Evolutionary conservation across 805 yeast species (phyloP), one percentile per base, ranked within the genome.

Genomic region (Spathaspora hagerdaliae): DNA sequence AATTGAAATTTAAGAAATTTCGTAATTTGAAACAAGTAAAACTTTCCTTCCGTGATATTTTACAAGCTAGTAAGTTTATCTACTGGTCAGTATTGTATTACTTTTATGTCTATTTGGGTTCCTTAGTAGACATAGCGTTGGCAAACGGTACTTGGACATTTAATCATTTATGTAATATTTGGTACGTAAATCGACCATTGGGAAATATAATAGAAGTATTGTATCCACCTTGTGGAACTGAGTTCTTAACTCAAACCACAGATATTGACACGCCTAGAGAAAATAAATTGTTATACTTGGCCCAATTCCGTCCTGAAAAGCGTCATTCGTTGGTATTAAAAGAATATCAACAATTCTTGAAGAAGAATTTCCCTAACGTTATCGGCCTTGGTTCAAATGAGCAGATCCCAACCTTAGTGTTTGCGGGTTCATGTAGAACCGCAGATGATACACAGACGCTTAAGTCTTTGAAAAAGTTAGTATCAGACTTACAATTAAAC

Each of bases 291-390:
- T 68, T 86, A 14, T 85, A 81, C 45, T 67, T 94, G 39, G 98
- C 97, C 0, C 99, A 94, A 64, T 94, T 87, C 66, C 79, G 99
- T 47, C 94, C 96, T 1, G 99, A 94, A 61, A 94, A 94, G 64
- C 79, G 99, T 50, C 98, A 94, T 60, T 74, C 67, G 26, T 67
- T 94, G 43, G 77, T 90, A 3, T 64, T 94, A 38, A 50, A 63
- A 8, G 83, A 90, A 51, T 95, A 78, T 65, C 67, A 80, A 6
- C 65, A 73, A 43, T 87, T 83, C 54, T 53, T 83, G 34, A 54
- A 58, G 26, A 36, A 44, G 9, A 42, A 47, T 14, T 44, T 35
- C 31, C 42, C 50, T 7, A 42, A 41, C 26, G 52, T 53, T 15
- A 48, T 56, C 19, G 55, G 54, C 36, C 24, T n/a, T n/a, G n/a